Evolutionary conservation across 2,329 filamentous ascomycete genomes (phyloP).

Genomic region (Colletotrichum sp.): DNA sequence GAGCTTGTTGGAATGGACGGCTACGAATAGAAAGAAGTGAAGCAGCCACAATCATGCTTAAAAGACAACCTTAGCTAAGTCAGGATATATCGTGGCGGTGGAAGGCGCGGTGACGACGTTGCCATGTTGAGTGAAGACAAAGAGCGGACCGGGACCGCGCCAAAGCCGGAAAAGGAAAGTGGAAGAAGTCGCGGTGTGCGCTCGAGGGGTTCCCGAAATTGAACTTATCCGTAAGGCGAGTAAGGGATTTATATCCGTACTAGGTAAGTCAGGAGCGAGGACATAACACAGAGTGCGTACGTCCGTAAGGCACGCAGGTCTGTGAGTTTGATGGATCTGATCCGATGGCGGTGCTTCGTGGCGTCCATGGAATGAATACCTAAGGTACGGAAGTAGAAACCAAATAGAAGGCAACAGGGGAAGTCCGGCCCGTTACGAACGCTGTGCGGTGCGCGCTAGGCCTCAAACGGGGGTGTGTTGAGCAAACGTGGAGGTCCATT

Average conservation of each 20-base stretch:
- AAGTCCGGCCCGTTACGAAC: background rate
- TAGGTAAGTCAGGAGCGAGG: background rate
- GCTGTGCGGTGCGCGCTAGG: background rate
- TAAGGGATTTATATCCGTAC: too few species aligned
- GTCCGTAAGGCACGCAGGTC: background rate
- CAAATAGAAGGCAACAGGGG: background rate
- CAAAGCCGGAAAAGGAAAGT: background rate
- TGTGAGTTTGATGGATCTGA: background rate
- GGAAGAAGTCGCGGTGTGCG: background rate
- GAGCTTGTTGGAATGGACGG: too few species aligned
- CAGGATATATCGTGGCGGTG: background rate
- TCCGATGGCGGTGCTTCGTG: too few species aligned
- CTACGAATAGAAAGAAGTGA: too few species aligned
- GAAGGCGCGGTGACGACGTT: background rate
- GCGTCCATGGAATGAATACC: too few species aligned
- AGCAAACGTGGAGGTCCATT: background rate
- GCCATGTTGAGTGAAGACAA: too few species aligned
- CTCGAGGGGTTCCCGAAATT: background rate
- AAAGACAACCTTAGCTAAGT: too few species aligned
- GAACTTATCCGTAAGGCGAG: too few species aligned
- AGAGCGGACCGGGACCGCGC: background rate
- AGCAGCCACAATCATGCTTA: too few species aligned
- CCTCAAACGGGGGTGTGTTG: background rate
- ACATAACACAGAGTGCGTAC: background rate
- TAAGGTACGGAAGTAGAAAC: background rate